Conservation (phyloP, 768 basidiomycete genomes). For the Suillus brevipes region DNA sequence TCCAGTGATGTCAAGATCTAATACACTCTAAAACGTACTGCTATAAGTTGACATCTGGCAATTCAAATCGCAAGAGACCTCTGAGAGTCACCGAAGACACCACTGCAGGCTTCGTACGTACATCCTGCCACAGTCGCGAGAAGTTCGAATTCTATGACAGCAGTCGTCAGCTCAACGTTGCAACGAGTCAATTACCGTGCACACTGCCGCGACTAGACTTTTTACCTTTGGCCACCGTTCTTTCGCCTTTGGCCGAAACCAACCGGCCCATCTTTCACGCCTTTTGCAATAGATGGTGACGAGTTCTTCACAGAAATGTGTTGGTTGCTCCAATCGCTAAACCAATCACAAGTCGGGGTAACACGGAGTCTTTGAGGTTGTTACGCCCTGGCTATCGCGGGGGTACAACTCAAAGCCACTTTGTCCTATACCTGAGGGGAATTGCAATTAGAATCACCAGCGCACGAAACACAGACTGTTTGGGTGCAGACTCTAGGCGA, state of each 20-base stretch:
- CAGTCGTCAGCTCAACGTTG: neutral
- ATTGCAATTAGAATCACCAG: neutral
- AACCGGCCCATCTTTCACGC: neutral
- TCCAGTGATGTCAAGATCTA: neutral
- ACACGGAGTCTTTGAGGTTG: neutral
- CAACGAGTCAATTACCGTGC: neutral
- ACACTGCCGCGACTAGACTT: neutral
- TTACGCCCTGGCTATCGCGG: neutral
- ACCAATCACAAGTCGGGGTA: neutral
- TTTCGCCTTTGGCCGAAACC: neutral
- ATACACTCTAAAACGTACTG: neutral
- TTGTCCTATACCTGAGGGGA: neutral
- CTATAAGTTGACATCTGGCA: neutral
- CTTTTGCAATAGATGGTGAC: neutral
- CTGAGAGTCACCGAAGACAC: neutral
- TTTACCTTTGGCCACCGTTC: neutral
- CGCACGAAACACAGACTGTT: neutral
- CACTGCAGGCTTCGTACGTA: neutral
- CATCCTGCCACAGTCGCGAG: neutral
- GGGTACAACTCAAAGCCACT: neutral
- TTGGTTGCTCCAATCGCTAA: neutral
- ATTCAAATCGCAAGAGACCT: neutral
- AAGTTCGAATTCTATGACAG: neutral
- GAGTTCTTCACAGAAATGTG: neutral
- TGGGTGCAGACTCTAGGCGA: neutral